Evolutionary conservation across 2,329 filamentous ascomycete species (phyloP).

Genomic region (Cladosporium cucumerinum): DNA sequence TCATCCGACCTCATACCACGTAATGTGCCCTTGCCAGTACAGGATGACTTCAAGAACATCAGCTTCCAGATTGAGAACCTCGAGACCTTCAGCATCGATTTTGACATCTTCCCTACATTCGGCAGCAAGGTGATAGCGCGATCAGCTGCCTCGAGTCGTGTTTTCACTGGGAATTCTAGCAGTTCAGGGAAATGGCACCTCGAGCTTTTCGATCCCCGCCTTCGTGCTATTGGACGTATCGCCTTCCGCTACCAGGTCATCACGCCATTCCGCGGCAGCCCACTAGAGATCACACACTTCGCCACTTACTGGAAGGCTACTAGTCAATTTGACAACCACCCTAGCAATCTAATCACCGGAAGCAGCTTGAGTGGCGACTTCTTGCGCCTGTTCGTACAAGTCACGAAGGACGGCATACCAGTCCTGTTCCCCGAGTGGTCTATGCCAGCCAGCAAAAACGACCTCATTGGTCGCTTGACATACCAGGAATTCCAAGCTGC

Average conservation of each 20-base stretch:
- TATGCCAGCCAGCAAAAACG: slow-evolving; percentile 51
- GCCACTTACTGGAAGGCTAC: slow-evolving; percentile 99
- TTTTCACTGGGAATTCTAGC: slow-evolving; percentile 72
- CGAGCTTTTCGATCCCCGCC: slow-evolving; percentile 85
- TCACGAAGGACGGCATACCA: slow-evolving; percentile 81
- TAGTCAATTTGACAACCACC: slow-evolving; percentile 81
- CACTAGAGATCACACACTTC: slow-evolving; percentile 94
- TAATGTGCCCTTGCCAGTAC: slow-evolving; percentile 91
- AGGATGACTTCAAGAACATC: slow-evolving; percentile 89
- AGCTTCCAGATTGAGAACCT: slow-evolving; percentile 96
- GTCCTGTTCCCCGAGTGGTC: slow-evolving; percentile 87
- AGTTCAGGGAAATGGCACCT: slow-evolving; percentile 79
- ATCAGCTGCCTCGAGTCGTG: slow-evolving; percentile 82
- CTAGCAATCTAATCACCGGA: slow-evolving; percentile 84
- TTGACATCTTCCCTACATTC: slow-evolving; percentile 96
- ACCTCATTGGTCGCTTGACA: slow-evolving; percentile 76
- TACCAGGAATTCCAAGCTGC: slow-evolving; percentile 65
- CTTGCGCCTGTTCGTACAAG: slow-evolving; percentile 83
- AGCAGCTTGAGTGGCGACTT: slow-evolving; percentile 97
- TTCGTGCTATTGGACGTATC: slow-evolving; percentile 89
- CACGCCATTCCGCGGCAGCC: slow-evolving; percentile 88
- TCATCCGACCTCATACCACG: slow-evolving; percentile 93
- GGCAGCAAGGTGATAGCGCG: slow-evolving; percentile 97
- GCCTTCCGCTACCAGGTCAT: slow-evolving; percentile 94
- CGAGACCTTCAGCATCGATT: slow-evolving; percentile 89